Conservation (phyloP, 345 rosid genomes). For the Pelargonium nanum region DNA sequence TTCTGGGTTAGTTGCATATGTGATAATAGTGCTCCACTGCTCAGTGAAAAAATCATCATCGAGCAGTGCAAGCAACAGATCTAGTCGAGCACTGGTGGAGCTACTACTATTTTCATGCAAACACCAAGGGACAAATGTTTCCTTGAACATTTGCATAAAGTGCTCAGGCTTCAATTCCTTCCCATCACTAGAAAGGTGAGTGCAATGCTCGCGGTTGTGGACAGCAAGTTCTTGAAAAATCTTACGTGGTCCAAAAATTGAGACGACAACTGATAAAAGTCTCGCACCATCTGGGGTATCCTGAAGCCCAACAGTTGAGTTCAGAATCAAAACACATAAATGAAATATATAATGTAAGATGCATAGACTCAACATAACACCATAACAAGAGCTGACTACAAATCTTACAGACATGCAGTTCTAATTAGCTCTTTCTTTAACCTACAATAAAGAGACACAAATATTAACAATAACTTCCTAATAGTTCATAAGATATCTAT, state of each 20-base stretch:
- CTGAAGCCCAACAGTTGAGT: constrained; percentile 30
- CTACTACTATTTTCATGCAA: constrained; percentile 38
- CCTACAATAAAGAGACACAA: too few species aligned
- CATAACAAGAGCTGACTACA: neutral
- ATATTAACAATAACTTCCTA: neutral
- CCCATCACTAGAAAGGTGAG: constrained; percentile 18
- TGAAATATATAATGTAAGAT: neutral
- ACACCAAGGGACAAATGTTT: constrained; percentile 84
- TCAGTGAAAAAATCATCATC: constrained; percentile 65
- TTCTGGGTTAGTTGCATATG: constrained; percentile 37
- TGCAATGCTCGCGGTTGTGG: constrained; percentile 16
- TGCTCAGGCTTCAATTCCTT: constrained; percentile 30
- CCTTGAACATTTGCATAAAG: constrained; percentile 48
- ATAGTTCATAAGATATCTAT: neutral
- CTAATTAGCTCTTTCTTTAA: too few species aligned
- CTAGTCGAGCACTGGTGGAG: constrained; percentile 44
- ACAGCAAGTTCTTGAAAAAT: constrained; percentile 33
- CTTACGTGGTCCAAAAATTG: constrained; percentile 71
- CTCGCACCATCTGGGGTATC: constrained; percentile 56
- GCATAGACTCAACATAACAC: neutral
- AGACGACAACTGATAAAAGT: constrained; percentile 58
- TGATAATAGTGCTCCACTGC: constrained; percentile 62
- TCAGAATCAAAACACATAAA: neutral
- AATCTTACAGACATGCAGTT: neutral
- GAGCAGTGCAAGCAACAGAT: constrained; percentile 63